Conservation (phyloP, 2,329 filamentous ascomycete species). For the Aspergillus fumigatiaffinis region DNA sequence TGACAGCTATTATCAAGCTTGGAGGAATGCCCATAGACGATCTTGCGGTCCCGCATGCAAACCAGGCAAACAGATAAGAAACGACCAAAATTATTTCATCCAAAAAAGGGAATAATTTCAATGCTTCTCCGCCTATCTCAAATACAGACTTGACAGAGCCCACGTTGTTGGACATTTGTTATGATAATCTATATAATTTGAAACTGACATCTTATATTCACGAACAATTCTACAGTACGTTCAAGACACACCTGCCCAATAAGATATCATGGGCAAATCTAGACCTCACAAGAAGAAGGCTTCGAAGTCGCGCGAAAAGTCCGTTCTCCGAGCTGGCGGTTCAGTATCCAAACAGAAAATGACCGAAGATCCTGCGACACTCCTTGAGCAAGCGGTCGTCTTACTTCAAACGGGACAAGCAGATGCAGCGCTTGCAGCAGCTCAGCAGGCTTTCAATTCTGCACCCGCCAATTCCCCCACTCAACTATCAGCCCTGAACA, state of each 20-base stretch:
- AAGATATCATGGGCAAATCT: slow-evolving; percentile 49
- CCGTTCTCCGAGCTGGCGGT: slow-evolving; percentile 40
- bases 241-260: slow-evolving; percentile 1
- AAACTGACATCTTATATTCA: neutral
- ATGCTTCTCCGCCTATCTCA: slow-evolving; percentile 9
- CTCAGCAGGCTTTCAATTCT: slow-evolving; percentile 49
- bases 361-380: slow-evolving; percentile 50
- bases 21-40: slow-evolving; percentile 13
- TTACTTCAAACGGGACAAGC: slow-evolving; percentile 57
- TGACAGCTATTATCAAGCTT: slow-evolving; percentile 4
- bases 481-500: slow-evolving; percentile 60
- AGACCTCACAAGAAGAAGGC: slow-evolving; percentile 46
- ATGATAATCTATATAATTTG: slow-evolving; percentile 1
- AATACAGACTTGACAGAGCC: neutral
- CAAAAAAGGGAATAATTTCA: slow-evolving; percentile 15
- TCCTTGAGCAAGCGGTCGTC: slow-evolving; percentile 55
- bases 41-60: slow-evolving; percentile 38
- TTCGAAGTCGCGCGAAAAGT: slow-evolving; percentile 40
- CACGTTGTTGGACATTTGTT: neutral
- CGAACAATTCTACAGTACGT: slow-evolving; percentile 8
- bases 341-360: slow-evolving; percentile 40
- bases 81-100: slow-evolving; percentile 25
- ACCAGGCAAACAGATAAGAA: slow-evolving; percentile 38
- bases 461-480: slow-evolving; percentile 31
- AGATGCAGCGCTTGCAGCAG: slow-evolving; percentile 53